phyloP scores from a whole-genome alignment of 2,329 filamentous ascomycete genomes.

The Colletotrichum caudatum region DNA sequence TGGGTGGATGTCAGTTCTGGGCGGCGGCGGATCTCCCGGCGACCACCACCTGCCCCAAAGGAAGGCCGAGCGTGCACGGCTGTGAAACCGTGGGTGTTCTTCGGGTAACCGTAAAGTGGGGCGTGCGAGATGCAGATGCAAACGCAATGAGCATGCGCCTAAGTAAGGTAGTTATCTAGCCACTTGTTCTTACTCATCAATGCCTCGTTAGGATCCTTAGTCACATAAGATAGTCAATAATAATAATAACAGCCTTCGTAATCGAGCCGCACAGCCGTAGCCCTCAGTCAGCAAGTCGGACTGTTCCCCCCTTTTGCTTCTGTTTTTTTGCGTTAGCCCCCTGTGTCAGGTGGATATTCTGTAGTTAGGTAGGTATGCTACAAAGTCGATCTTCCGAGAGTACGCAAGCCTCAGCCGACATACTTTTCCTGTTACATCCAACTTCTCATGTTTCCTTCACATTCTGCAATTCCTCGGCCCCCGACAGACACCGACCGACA shows the following conservation, averaged over 20 bases:
- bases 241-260: no score
- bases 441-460: neutral
- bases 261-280: neutral
- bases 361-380: no score
- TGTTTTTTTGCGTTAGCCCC: neutral
- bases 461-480: neutral
- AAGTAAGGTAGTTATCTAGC: no score
- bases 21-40: slow-evolving; percentile 8
- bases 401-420: neutral
- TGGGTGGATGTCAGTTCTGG: neutral
- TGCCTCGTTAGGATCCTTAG: no score
- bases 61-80: neutral
- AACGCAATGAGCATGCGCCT: neutral
- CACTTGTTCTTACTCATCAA: no score
- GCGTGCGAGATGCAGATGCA: neutral
- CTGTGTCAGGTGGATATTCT: neutral
- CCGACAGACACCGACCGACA: neutral
- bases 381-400: neutral
- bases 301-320: neutral
- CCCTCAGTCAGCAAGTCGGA: neutral
- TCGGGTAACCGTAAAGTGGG: neutral
- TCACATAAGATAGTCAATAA: neutral
- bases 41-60: neutral
- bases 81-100: neutral
- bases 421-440: neutral